A percentile compares a stretch with the other conserved stretches of the same genome.
phyloP scores from a whole-genome alignment of 1,284 basidiomycete genomes.

The Xanthoconium separans region DNA sequence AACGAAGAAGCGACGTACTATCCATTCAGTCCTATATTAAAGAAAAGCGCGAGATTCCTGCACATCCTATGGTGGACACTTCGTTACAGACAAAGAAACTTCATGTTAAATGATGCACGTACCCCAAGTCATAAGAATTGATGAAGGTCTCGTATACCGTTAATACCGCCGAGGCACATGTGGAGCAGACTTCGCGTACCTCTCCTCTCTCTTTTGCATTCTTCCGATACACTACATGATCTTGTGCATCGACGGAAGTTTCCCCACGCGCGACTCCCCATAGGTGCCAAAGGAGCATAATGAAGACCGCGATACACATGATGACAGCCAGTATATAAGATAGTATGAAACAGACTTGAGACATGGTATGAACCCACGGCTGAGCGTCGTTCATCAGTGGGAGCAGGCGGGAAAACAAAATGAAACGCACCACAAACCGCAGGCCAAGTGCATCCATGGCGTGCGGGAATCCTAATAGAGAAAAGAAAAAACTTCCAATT shows the following conservation, averaged over 20 bases:
- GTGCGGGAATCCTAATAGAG: slow-evolving; percentile 56
- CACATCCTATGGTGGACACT: slow-evolving; percentile 38
- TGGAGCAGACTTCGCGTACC: slow-evolving; percentile 38
- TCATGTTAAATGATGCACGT: slow-evolving; percentile 17
- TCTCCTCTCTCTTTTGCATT: slow-evolving; percentile 71
- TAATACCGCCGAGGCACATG: not conserved
- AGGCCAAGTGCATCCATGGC: slow-evolving; percentile 61
- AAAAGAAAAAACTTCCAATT: slow-evolving; percentile 57
- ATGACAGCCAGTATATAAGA: slow-evolving; percentile 78
- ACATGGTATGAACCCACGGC: slow-evolving; percentile 67
- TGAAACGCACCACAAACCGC: slow-evolving; percentile 38
- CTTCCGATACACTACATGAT: slow-evolving; percentile 78
- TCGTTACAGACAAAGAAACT: not conserved
- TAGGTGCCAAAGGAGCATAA: slow-evolving; percentile 84
- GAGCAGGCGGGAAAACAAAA: not conserved
- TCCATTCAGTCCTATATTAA: slow-evolving; percentile 80
- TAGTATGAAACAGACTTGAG: slow-evolving; percentile 70
- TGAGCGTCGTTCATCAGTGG: slow-evolving; percentile 9
- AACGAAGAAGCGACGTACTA: slow-evolving; percentile 57
- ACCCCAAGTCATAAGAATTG: slow-evolving; percentile 92
- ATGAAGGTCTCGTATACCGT: slow-evolving; percentile 59
- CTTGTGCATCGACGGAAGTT: slow-evolving; percentile 90
- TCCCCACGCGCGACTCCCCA: slow-evolving; percentile 77
- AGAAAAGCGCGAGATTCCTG: slow-evolving; percentile 82
- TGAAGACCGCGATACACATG: slow-evolving; percentile 73